phyloP scores from a whole-genome alignment of 306 rosid genomes.

The Prinsepia uniflora region DNA sequence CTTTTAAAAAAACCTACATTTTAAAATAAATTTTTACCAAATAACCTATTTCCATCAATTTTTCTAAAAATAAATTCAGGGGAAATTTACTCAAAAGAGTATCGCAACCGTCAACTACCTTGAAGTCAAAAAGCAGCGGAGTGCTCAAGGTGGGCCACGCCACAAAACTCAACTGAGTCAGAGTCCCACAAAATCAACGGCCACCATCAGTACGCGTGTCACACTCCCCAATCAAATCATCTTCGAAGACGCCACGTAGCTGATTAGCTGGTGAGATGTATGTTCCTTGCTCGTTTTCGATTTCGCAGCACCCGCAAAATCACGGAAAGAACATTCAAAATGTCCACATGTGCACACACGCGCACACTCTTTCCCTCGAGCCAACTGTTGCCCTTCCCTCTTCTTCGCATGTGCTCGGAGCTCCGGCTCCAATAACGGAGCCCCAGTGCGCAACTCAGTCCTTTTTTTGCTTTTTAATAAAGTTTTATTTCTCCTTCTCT shows the following conservation, averaged over 20 bases:
- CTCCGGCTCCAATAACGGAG: conserved; percentile 81
- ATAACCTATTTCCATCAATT: too few relatives aligned
- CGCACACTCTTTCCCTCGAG: conserved; percentile 6
- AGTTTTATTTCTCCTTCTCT: background rate
- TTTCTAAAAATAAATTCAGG: too few relatives aligned
- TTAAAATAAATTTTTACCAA: too few relatives aligned
- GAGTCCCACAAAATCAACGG: background rate
- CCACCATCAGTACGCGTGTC: background rate
- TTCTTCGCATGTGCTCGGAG: conserved; percentile 52
- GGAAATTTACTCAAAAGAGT: background rate
- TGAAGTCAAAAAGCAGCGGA: background rate
- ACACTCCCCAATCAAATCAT: background rate
- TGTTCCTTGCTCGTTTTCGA: background rate
- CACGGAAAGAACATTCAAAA: background rate
- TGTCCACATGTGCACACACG: background rate
- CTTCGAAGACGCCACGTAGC: background rate
- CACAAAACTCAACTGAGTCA: background rate
- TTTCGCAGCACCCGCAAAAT: background rate
- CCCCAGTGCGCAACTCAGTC: conserved; percentile 38
- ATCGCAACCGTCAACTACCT: conserved; percentile 11
- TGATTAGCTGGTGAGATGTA: background rate
- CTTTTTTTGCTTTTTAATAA: background rate
- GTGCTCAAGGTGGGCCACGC: conserved; percentile 7
- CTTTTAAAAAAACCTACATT: too few relatives aligned
- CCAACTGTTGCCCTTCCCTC: conserved; percentile 25